Conservation (phyloP, 805 yeast genomes). For the Pichia cephalocereana region DNA sequence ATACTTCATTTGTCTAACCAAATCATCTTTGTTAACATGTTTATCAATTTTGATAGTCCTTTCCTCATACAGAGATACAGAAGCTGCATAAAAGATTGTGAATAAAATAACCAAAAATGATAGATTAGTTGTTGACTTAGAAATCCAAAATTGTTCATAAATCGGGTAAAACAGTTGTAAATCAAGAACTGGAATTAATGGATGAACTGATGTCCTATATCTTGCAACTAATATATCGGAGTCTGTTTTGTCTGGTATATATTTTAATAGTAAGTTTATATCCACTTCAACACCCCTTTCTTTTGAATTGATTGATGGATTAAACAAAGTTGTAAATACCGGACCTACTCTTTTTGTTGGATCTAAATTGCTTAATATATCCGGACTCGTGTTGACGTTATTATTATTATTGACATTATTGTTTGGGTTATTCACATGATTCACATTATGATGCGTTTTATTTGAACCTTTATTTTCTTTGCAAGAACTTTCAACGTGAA, state of each 20-base stretch:
- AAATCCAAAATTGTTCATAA: constrained; percentile 43
- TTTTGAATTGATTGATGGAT: constrained; percentile 11
- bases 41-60: constrained; percentile 31
- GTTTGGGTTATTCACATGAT: background rate
- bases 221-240: constrained; percentile 40
- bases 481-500: no score
- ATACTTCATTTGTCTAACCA: constrained; percentile 37
- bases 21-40: constrained; percentile 13
- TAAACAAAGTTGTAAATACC: constrained; percentile 20
- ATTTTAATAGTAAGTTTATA: constrained; percentile 14
- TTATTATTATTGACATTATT: background rate
- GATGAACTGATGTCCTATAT: constrained; percentile 44
- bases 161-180: constrained; percentile 33
- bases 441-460: no score
- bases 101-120: constrained; percentile 42
- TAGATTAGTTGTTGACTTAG: constrained; percentile 23
- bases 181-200: constrained; percentile 45
- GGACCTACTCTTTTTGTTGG: constrained; percentile 11
- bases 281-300: background rate
- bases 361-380: constrained; percentile 6
- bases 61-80: constrained; percentile 52
- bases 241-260: constrained; percentile 34
- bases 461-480: no score
- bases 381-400: no score
- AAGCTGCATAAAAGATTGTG: constrained; percentile 49